Evolutionary conservation across 345 rosid genomes (phyloP).

Genomic region (Gossypium longicalyx): DNA sequence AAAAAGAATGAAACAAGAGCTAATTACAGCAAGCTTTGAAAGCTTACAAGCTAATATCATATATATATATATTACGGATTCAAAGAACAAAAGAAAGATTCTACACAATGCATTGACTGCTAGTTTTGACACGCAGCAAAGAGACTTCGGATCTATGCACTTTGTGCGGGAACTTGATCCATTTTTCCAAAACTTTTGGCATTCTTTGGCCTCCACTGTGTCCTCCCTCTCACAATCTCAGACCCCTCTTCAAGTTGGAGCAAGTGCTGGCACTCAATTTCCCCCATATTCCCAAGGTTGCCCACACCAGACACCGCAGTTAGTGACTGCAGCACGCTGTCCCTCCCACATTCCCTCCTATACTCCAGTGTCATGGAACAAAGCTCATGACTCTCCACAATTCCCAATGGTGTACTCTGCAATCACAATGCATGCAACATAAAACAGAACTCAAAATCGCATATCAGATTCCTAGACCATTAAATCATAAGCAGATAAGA

Average conservation of each 20-base stretch:
- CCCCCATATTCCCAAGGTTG: conserved; percentile 33
- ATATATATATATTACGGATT: not conserved
- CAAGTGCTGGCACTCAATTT: conserved; percentile 85
- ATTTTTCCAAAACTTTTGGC: conserved; percentile 30
- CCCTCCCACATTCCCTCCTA: conserved; percentile 91
- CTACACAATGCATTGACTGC: conserved; percentile 27
- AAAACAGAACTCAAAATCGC: not conserved
- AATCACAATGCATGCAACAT: conserved; percentile 3
- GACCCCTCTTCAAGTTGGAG: conserved; percentile 82
- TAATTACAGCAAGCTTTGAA: conserved; percentile 40
- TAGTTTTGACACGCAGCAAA: no score
- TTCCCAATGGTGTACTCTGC: conserved; percentile 84
- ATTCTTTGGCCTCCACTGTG: conserved; percentile 78
- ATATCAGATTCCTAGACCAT: no score
- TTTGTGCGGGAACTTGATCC: conserved; percentile 38
- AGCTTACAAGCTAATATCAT: not conserved
- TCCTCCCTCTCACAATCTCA: conserved; percentile 87
- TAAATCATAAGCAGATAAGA: not conserved
- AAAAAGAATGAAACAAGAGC: conserved; percentile 4
- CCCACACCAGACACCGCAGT: conserved; percentile 56
- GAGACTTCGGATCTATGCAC: conserved; percentile 19
- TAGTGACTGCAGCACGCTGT: conserved; percentile 87
- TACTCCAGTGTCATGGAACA: conserved; percentile 79
- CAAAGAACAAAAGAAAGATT: conserved; percentile 22
- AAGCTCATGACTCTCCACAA: conserved; percentile 85